A percentile compares a stretch with the other conserved stretches of the same genome.
Conservation (phyloP, 495 filamentous ascomycete species). For the Penicillium antarcticum region DNA sequence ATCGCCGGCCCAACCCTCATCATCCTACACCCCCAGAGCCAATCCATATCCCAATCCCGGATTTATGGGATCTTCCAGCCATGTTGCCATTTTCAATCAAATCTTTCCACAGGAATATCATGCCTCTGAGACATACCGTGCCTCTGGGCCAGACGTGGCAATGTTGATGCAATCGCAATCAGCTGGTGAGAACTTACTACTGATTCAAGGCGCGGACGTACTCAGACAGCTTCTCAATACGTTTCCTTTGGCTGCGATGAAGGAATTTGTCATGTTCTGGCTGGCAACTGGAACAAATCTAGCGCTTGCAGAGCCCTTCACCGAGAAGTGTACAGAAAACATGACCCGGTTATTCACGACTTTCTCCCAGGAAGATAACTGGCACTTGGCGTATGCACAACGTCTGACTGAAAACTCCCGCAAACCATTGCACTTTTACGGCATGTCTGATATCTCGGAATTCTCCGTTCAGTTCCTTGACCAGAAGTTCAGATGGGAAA, state of each 20-base stretch:
- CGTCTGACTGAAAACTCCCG: conserved; percentile 32
- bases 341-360: conserved; percentile 22
- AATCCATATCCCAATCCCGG: conserved; percentile 43
- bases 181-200: conserved; percentile 21
- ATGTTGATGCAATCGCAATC: conserved; percentile 9
- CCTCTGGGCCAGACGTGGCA: background rate
- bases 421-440: conserved; percentile 23
- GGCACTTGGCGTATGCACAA: conserved; percentile 29
- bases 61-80: conserved; percentile 39
- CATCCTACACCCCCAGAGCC: conserved; percentile 21
- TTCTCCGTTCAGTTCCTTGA: conserved; percentile 35
- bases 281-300: conserved; percentile 33
- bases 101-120: conserved; percentile 25
- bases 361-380: conserved; percentile 22
- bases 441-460: conserved; percentile 13
- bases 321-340: conserved; percentile 26
- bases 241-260: conserved; percentile 25
- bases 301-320: conserved; percentile 31
- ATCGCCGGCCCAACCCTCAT: conserved; percentile 7
- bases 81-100: conserved; percentile 41
- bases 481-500: conserved; percentile 40
- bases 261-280: conserved; percentile 31
- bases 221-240: conserved; percentile 21
- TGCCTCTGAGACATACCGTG: background rate
- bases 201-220: conserved; percentile 26